Base-by-base conservation (phyloP, 2,329 filamentous ascomycete genomes). In the Colletotrichum kahawae region DNA sequence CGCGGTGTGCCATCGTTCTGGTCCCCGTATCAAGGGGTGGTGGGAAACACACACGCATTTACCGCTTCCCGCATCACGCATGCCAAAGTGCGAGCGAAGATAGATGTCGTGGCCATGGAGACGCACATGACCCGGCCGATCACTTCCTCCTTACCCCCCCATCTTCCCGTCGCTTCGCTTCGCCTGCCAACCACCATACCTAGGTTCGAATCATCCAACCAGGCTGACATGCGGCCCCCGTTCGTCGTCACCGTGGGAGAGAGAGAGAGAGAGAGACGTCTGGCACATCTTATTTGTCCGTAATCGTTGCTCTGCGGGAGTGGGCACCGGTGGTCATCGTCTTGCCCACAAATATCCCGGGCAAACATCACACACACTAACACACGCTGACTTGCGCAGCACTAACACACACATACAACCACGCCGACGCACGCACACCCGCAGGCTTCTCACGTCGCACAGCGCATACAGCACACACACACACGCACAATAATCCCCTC, bases 121-220 rank as follows among this genome's bases (percentile, higher is more conserved):
- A 57, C 38, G 56, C 67, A 69, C 67, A 69, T 62, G 67, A 69
- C 56, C 56, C 29, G 56, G 67, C 56, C 56, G 67, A 54, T 69
- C 56, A 21, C 43, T 51, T 24, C 24, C 24, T 24, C 24, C 24
- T 21, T 51, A 13, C n/a, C 7, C 5, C 38, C 33, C 33, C 33
- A 13, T 9, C 8, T 16, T 14, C 54, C 33, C 34, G 24, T 24
- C 24, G 24, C 24, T 27, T 60, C 67, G 56, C 67, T 34, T 69
- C n/a, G 67, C 67, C n/a, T 36, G 31, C 27, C 12, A 24, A 48
- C 38, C n/a, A 54, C 27, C 56, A 29, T 34, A n/a, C 18, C 4
- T n/a, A 43, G 9, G 38, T 48, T 48, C 36, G 27, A 48, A 51
- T 29, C 51, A 29, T 29, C 29, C 7, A 7, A 48, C 38, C 54